Evolutionary conservation across 345 rosid species (phyloP), one percentile per base, ranked within the genome.

Genomic region (Jatropha curcas): DNA sequence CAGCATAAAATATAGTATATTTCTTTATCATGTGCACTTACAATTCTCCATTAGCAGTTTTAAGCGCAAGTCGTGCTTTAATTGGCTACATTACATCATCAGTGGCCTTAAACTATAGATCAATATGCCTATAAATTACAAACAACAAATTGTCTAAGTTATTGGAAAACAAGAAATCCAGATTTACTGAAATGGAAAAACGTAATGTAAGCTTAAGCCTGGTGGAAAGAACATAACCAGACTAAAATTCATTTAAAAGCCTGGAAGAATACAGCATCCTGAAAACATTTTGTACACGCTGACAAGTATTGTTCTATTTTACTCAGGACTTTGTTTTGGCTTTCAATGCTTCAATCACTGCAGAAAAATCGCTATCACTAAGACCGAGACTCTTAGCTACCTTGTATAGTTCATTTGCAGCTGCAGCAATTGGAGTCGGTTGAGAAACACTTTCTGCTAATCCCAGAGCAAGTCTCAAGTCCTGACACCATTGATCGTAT

Each of bases 391-490:
- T 84, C 77, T 92, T 92, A 24, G 97, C 98, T 25, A 89, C 93
- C 80, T 92, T 90, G 71, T 92, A 94, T 4, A 90, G 81, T 80
- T 94, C 97, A 72, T 92, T 92, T 12, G 96, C 89, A 14, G 97
- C 97, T 1, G 98, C 97, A 73, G 94, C 96, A 60, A 94, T 80
- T 0, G 97, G 98, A 16, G 92, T 94, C 31, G 93, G 86, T 71
- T 92, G 96, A 25, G 94, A 92, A 73, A 92, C 96, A 0, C 93
- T 85, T 82, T 94, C 98, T 4, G 98, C 98, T 80, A 94, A 86
- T 65, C 89, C 94, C 20, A 94, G 74, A 51, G 97, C 97, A 24
- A 94, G 94, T 80, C 97, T 88, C 83, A 90, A 71, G 81, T 94
- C 98, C 96, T 92, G 92, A 70, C 66, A 64, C 22, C 74, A 68